phyloP scores from a whole-genome alignment of 768 basidiomycete species.

The Leucosporidium scottii region DNA sequence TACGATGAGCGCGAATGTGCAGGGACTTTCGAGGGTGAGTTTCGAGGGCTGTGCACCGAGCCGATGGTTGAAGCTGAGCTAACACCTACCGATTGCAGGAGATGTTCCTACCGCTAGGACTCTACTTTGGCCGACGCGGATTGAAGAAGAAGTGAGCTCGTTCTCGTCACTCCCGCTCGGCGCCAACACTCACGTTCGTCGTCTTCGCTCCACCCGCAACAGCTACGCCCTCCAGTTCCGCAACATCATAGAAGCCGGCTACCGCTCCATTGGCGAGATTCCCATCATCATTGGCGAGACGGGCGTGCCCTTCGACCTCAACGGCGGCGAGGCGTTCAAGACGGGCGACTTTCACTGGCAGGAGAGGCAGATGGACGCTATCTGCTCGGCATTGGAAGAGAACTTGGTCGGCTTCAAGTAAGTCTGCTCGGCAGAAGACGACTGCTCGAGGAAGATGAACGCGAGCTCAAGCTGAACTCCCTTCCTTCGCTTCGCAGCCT shows the following conservation, averaged over 20 bases:
- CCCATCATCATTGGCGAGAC: constrained; percentile 88
- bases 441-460: too few relatives aligned
- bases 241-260: constrained; percentile 65
- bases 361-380: constrained; percentile 84
- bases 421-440: too few relatives aligned
- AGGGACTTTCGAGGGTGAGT: constrained; percentile 74
- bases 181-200: not conserved
- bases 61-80: not conserved
- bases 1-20: constrained; percentile 84
- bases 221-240: constrained; percentile 66
- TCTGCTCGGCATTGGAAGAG: constrained; percentile 73
- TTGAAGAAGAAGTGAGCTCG: constrained; percentile 28
- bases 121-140: constrained; percentile 32
- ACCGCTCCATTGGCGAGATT: constrained; percentile 64
- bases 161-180: not conserved
- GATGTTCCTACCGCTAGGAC: constrained; percentile 26
- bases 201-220: not conserved
- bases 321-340: constrained; percentile 64
- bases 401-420: constrained; percentile 71
- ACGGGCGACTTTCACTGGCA: constrained; percentile 76
- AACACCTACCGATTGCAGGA: constrained; percentile 5
- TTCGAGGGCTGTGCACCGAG: too few relatives aligned
- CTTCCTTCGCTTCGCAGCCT: constrained; percentile 49
- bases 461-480: not conserved
- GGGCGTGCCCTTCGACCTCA: constrained; percentile 95